Conservation (phyloP, 805 yeast genomes). For the Zygosaccharomyces gambellarensis region DNA sequence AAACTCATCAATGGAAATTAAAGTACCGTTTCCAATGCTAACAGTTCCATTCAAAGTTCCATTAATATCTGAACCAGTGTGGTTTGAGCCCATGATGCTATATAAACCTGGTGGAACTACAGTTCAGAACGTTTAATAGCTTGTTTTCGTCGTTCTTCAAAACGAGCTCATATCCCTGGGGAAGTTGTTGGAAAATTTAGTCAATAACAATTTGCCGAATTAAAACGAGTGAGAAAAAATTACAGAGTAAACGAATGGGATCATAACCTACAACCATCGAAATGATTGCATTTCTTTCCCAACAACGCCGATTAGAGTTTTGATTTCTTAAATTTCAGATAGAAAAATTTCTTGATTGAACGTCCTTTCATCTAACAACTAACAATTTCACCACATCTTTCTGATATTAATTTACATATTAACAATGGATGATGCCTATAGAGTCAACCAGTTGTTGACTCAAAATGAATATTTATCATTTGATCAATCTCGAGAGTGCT, state of each 20-base stretch:
- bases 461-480: slow-evolving; percentile 1
- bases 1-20: slow-evolving; percentile 38
- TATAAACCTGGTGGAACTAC: not conserved
- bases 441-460: slow-evolving; percentile 5
- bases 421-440: slow-evolving; percentile 1
- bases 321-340: not conserved
- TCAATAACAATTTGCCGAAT: not conserved
- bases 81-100: not conserved
- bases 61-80: not conserved
- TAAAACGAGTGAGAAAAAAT: not conserved
- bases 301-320: not conserved
- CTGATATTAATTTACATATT: not conserved
- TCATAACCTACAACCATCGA: not conserved
- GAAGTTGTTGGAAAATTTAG: not conserved
- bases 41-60: not conserved
- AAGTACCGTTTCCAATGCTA: slow-evolving; percentile 15
- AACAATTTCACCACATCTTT: too few species aligned
- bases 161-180: not conserved
- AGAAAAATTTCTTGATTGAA: not conserved
- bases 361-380: too few species aligned
- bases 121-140: not conserved
- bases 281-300: not conserved
- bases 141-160: too few species aligned
- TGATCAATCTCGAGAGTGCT: slow-evolving; percentile 9
- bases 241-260: not conserved